A percentile compares a stretch with the other conserved stretches of the same genome.
These are phyloP conservation scores for Metarhizium humberi DNA, from an alignment of 2,329 filamentous ascomycete genomes.

Conservation along the genomic window DNA sequence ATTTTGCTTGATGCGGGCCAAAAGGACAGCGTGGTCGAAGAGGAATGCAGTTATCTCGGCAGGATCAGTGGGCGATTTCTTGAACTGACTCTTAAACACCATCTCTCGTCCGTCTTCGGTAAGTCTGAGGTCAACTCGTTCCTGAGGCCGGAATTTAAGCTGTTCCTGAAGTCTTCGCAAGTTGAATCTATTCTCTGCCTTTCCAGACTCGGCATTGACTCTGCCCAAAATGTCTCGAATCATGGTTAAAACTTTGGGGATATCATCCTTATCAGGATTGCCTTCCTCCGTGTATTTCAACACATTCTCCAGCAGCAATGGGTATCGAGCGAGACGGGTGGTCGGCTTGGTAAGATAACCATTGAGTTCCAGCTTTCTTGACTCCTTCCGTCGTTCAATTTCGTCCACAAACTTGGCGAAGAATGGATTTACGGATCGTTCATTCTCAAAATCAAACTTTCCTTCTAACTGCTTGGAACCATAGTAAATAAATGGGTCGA, in stretches of 20 bases:
- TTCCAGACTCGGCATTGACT: constrained; percentile 92
- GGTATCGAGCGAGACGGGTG: constrained; percentile 88
- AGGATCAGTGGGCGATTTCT: constrained; percentile 82
- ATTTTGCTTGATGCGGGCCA: constrained; percentile 83
- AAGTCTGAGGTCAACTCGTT: constrained; percentile 86
- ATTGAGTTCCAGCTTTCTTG: constrained; percentile 90
- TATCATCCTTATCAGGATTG: constrained; percentile 82
- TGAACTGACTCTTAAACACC: constrained; percentile 88
- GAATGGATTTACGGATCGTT: constrained; percentile 73
- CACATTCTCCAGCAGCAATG: constrained; percentile 82
- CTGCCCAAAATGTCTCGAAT: constrained; percentile 81
- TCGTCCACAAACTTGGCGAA: constrained; percentile 94
- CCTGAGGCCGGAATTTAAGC: constrained; percentile 80
- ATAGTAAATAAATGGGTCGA: constrained; percentile 93
- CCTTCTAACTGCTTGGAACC: constrained; percentile 92
- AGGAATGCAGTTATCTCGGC: constrained; percentile 90
- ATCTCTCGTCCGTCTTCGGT: constrained; percentile 90
- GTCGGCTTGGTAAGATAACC: constrained; percentile 97
- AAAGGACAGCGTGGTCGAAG: constrained; percentile 89
- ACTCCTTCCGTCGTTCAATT: constrained; percentile 92
- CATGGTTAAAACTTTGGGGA: constrained; percentile 77
- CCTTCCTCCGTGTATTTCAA: constrained; percentile 84
- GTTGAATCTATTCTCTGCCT: constrained; percentile 96
- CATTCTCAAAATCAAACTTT: constrained; percentile 97
- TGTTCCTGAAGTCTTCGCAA: constrained; percentile 85